Conservation (phyloP, 192 early-diverging fungal species). For the Coemansia nantahalensis region DNA sequence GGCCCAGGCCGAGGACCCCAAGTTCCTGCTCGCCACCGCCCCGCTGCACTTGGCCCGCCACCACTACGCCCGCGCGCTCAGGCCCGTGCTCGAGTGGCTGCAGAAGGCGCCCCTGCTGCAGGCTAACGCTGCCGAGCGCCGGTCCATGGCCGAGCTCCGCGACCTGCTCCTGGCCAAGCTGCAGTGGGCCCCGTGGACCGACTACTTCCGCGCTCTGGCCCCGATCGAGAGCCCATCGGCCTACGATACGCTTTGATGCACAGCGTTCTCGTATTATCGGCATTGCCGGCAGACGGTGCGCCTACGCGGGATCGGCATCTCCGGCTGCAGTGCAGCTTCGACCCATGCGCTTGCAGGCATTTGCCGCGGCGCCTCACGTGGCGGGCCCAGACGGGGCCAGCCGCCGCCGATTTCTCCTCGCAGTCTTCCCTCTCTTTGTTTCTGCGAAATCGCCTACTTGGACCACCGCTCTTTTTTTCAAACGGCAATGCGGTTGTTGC, state of each 20-base stretch:
- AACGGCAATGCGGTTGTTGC: too few relatives aligned
- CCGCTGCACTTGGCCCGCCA: conserved; percentile 57
- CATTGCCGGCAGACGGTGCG: too few relatives aligned
- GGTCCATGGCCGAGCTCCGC: conserved; percentile 54
- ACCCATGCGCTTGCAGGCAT: too few relatives aligned
- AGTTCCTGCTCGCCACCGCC: conserved; percentile 57
- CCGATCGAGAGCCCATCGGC: conserved; percentile 18
- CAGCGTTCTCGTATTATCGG: too few relatives aligned
- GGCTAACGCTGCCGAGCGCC: conserved; percentile 57
- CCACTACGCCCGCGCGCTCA: conserved; percentile 66
- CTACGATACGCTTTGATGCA: conserved; percentile 16
- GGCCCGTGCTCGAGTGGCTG: conserved; percentile 70
- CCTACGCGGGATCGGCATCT: too few relatives aligned
- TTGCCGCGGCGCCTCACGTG: too few relatives aligned
- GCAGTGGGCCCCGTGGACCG: conserved; percentile 69
- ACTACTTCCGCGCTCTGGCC: conserved; percentile 39
- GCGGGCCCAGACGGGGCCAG: too few relatives aligned
- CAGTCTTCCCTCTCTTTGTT: too few relatives aligned
- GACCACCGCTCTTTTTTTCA: too few relatives aligned
- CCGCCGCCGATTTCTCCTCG: too few relatives aligned
- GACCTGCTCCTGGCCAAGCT: conserved; percentile 60
- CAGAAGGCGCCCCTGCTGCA: conserved; percentile 53
- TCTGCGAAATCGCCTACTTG: too few relatives aligned
- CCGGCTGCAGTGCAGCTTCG: too few relatives aligned
- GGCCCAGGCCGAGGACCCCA: conserved; percentile 52